Base-by-base conservation (phyloP, 768 basidiomycete species). In the Boletales sp. region DNA sequence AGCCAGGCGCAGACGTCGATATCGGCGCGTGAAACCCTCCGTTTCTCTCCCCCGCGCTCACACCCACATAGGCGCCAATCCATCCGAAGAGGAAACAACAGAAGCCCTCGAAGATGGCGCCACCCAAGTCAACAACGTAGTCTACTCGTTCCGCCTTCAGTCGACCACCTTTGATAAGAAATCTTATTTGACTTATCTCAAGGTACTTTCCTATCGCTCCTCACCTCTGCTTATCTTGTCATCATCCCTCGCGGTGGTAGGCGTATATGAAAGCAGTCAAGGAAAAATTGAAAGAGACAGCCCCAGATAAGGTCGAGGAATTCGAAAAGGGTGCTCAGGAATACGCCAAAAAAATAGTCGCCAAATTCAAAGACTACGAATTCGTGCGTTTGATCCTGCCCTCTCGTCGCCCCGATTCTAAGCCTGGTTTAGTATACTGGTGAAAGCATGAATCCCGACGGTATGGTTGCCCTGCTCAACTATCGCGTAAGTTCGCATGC, bases 211-310 rank as follows among this genome's bases (percentile, higher is more conserved):
- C 17, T 5, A 7, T 43, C 32, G 18, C 47, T 0, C 4, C 21
- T 19, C 13, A 14, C 12, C 8, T 15, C 3, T 28, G 25, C 15
- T 14, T 33, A 2, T 46, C 25, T 18, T 32, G 10, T 33, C 39
- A 14, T 44, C 33, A 34, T 41, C 8, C n/a, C 39, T 13, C 12
- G 10, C 8, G 25, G 1, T 30, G 32, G 11, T 53, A 94, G 90
- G 82, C 73, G 13, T 99, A 99, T 78, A 95, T 98, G 94, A 98
- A 98, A 73, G 71, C 78, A 12, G 73, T 97, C 69, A 94, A 96
- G 75, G 64, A 60, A 3, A 63, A 87, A 43, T 77, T 98, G 40
- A 36, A 64, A 36, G 66, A 78, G 60, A 66, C 49, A n/a, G 3
- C 70, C 81, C 79, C 86, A 11, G 85, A 81, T 0, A 77, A 78